A percentile compares a stretch with the other conserved stretches of the same genome.
Evolutionary conservation across 1,284 basidiomycete genomes (phyloP).

Genomic region (Malassezia slooffiae): DNA sequence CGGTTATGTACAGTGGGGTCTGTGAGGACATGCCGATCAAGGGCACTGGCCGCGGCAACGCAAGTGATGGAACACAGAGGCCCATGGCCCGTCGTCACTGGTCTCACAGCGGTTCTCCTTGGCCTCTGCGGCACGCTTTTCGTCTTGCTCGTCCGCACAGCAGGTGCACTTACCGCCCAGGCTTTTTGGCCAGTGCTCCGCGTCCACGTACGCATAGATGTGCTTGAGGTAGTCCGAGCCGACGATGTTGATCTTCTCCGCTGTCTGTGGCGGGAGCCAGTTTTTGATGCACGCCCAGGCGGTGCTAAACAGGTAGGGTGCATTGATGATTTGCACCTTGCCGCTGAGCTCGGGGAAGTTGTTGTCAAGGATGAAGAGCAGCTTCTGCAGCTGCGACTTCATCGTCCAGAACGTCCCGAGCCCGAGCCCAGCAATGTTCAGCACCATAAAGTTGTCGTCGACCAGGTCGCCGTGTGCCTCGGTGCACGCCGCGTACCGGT

Average conservation of each 20-base stretch:
- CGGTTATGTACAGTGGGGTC: no score
- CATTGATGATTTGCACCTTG: constrained; percentile 44
- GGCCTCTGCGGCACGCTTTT: neutral
- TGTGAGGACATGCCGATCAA: no score
- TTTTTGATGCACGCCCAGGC: constrained; percentile 40
- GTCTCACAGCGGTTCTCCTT: constrained; percentile 17
- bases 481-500: constrained; percentile 32
- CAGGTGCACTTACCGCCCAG: constrained; percentile 39
- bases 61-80: no score
- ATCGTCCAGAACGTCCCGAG: constrained; percentile 40
- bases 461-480: constrained; percentile 21
- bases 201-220: constrained; percentile 27
- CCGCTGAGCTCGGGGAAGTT: constrained; percentile 42
- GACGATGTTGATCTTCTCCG: constrained; percentile 40
- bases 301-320: constrained; percentile 36
- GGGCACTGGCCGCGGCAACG: no score
- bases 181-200: constrained; percentile 27
- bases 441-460: constrained; percentile 44
- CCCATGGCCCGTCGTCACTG: constrained; percentile 34
- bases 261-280: constrained; percentile 37
- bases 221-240: constrained; percentile 25
- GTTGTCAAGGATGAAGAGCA: constrained; percentile 32
- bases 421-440: constrained; percentile 36
- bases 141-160: neutral
- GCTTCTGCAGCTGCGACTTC: constrained; percentile 35